These are phyloP conservation scores for Triticum aestivum DNA, from an alignment of 176 grass and related monocot species.

Conservation along the genomic window DNA sequence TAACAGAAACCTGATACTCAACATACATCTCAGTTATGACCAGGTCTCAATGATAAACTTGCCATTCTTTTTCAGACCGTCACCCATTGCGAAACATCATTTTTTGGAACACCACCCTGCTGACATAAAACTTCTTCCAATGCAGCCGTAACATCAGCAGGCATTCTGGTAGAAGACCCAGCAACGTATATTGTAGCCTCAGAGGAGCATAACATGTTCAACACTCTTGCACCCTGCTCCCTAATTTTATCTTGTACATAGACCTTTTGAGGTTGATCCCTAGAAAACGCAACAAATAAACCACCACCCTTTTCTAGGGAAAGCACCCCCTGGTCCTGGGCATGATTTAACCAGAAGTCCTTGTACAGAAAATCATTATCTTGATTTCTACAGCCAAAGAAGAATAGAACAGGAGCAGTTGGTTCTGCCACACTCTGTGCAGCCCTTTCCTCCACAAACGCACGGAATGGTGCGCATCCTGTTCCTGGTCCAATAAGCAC, in stretches of 20 bases:
- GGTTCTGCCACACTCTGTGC: conserved; percentile 29
- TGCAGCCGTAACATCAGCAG: conserved; percentile 60
- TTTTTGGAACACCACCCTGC: conserved; percentile 42
- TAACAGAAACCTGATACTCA: not conserved
- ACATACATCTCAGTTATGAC: conserved; percentile 40
- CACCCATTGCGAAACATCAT: conserved; percentile 51
- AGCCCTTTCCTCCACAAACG: conserved; percentile 69
- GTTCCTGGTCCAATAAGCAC: conserved; percentile 88
- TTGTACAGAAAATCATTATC: conserved; percentile 71
- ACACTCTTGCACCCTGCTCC: conserved; percentile 64
- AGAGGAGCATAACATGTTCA: conserved; percentile 46
- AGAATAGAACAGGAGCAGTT: conserved; percentile 66
- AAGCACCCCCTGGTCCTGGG: conserved; percentile 52
- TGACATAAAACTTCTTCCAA: conserved; percentile 59
- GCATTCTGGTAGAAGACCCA: conserved; percentile 79
- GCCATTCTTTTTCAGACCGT: conserved; percentile 57
- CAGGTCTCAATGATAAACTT: conserved; percentile 70
- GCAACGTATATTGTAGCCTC: conserved; percentile 65
- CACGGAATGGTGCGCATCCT: not conserved
- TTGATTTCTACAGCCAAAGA: conserved; percentile 75
- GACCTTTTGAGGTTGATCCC: conserved; percentile 76
- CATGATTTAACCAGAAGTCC: conserved; percentile 77
- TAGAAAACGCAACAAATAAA: conserved; percentile 76
- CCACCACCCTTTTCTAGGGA: conserved; percentile 62
- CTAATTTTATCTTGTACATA: conserved; percentile 89